A percentile compares a stretch with the other conserved stretches of the same genome.
Conservation (phyloP, 2,329 filamentous ascomycete species). For the Exutisphaerella laricina region DNA sequence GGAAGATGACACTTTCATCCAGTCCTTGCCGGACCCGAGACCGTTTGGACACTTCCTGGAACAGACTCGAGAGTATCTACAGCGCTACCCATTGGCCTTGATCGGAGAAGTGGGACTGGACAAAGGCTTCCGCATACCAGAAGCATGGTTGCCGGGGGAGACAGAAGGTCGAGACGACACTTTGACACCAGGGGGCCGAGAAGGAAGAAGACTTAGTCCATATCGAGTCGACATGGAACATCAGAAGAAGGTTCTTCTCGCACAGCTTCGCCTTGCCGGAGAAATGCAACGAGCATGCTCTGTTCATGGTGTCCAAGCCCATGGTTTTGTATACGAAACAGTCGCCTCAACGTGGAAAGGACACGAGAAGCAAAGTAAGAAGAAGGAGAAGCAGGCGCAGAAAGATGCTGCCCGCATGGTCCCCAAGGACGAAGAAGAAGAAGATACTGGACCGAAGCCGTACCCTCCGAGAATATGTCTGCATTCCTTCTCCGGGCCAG, state of each 20-base stretch:
- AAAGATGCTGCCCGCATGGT: constrained; percentile 14
- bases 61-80: constrained; percentile 52
- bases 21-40: constrained; percentile 54
- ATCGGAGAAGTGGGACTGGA: constrained; percentile 76
- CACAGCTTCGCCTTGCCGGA: constrained; percentile 67
- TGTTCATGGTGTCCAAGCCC: constrained; percentile 70
- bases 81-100: constrained; percentile 57
- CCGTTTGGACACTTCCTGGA: constrained; percentile 55
- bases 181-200: constrained; percentile 64
- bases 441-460: constrained; percentile 43
- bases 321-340: constrained; percentile 63
- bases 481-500: constrained; percentile 82
- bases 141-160: constrained; percentile 46
- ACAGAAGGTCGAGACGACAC: constrained; percentile 41
- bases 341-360: constrained; percentile 65
- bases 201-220: constrained; percentile 62
- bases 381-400: constrained; percentile 50
- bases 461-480: constrained; percentile 88
- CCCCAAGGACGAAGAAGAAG: constrained; percentile 6
- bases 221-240: constrained; percentile 64
- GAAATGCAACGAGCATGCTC: constrained; percentile 60
- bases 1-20: constrained; percentile 46
- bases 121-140: constrained; percentile 68
- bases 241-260: constrained; percentile 59
- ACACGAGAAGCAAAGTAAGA: constrained; percentile 58